phyloP scores from a whole-genome alignment of 306 rosid species.

The Dalbergia oliveri region DNA sequence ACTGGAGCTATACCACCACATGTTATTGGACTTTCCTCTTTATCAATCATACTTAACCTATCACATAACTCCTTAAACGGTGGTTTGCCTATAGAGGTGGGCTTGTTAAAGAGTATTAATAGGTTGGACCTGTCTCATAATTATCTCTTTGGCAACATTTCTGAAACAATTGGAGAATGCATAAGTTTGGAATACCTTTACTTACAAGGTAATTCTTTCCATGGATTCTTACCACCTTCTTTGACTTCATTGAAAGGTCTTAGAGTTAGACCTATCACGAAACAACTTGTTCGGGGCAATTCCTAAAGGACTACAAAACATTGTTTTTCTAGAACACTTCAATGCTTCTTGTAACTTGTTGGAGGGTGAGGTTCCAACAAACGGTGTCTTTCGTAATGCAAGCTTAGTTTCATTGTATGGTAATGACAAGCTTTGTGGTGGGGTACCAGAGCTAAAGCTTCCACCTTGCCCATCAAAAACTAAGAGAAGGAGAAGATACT shows the following conservation, averaged over 20 bases:
- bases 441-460: slow-evolving; percentile 37
- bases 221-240: slow-evolving; percentile 46
- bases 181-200: slow-evolving; percentile 37
- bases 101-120: slow-evolving; percentile 4
- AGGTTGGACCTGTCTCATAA: slow-evolving; percentile 42
- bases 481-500: slow-evolving; percentile 15
- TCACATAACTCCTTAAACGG: slow-evolving; percentile 50
- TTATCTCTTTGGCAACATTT: slow-evolving; percentile 43
- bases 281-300: slow-evolving; percentile 49
- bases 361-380: slow-evolving; percentile 55
- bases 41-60: slow-evolving; percentile 37
- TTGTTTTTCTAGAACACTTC: slow-evolving; percentile 23
- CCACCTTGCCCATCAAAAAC: slow-evolving; percentile 34
- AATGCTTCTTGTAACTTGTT: slow-evolving; percentile 55
- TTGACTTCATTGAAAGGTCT: slow-evolving; percentile 43
- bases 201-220: slow-evolving; percentile 45
- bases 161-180: slow-evolving; percentile 47
- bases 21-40: not conserved
- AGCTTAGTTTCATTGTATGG: not conserved
- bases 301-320: slow-evolving; percentile 43
- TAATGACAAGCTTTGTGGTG: slow-evolving; percentile 49
- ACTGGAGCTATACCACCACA: slow-evolving; percentile 49
- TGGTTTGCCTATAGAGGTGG: slow-evolving; percentile 18
- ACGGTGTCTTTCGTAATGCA: slow-evolving; percentile 50
- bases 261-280: slow-evolving; percentile 46